Percentiles rank a stretch among this genome's conserved stretches.
Conservation (phyloP, 179 eudicot genomes). For the Drosera spatulata region DNA sequence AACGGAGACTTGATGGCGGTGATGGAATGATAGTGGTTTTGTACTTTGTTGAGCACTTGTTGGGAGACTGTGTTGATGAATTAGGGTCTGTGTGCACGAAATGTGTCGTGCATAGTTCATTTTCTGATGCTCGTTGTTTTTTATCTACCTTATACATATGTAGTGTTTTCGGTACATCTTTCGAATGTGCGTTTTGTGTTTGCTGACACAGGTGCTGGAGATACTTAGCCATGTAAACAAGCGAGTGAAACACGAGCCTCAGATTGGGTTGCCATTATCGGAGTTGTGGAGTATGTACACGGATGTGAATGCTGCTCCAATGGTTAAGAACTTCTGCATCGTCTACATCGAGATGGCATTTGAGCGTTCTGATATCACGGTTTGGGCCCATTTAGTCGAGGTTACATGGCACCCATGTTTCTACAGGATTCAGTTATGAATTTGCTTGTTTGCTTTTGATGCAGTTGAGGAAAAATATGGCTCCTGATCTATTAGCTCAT, state of each 20-base stretch:
- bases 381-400: conserved; percentile 13
- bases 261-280: conserved; percentile 65
- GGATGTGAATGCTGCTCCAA: conserved; percentile 49
- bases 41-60: too few relatives aligned
- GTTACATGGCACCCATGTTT: neutral
- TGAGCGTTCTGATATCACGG: conserved; percentile 58
- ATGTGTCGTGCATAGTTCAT: too few relatives aligned
- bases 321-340: conserved; percentile 90
- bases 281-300: conserved; percentile 74
- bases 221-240: conserved; percentile 87
- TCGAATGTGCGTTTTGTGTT: too few relatives aligned
- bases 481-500: conserved; percentile 51
- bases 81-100: too few relatives aligned
- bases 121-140: too few relatives aligned
- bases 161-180: too few relatives aligned
- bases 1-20: neutral
- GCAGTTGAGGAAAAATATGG: conserved; percentile 70
- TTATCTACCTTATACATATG: too few relatives aligned
- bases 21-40: too few relatives aligned
- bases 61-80: too few relatives aligned
- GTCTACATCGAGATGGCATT: conserved; percentile 95
- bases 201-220: conserved; percentile 55
- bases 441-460: conserved; percentile 4
- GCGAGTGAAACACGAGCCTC: conserved; percentile 82
- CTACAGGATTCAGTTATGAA: neutral